phyloP scores from a whole-genome alignment of 192 early-diverging fungal genomes.

The Podila clonocystis region DNA sequence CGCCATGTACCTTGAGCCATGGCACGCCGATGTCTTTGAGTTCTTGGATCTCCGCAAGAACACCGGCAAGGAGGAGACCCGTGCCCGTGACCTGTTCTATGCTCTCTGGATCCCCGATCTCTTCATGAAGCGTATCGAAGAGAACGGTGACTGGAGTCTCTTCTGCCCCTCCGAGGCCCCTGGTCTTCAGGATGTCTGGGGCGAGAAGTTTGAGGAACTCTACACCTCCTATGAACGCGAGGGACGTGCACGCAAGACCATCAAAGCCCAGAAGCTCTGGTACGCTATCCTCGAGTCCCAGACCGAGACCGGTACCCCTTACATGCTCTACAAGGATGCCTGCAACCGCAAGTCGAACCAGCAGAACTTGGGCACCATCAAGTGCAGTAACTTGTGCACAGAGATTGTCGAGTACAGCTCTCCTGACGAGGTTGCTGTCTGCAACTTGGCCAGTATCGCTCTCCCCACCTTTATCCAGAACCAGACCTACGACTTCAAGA shows the following conservation, averaged over 20 bases:
- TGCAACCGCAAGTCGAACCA: slow-evolving; percentile 99
- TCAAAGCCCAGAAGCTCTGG: slow-evolving; percentile 99
- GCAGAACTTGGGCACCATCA: slow-evolving; percentile 99
- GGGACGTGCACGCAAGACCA: slow-evolving; percentile 86
- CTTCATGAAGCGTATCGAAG: slow-evolving; percentile 98
- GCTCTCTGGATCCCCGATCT: slow-evolving; percentile 98
- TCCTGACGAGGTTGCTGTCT: slow-evolving; percentile 97
- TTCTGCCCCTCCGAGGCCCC: slow-evolving; percentile 97
- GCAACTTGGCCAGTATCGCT: slow-evolving; percentile 95
- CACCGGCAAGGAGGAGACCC: slow-evolving; percentile 96
- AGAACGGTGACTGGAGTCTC: slow-evolving; percentile 92
- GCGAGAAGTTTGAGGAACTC: slow-evolving; percentile 89
- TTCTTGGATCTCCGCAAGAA: slow-evolving; percentile 98
- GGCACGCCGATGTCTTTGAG: slow-evolving; percentile 98
- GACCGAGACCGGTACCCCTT: slow-evolving; percentile 97
- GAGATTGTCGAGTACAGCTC: slow-evolving; percentile 97
- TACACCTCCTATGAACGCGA: slow-evolving; percentile 87
- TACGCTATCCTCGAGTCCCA: slow-evolving; percentile 95
- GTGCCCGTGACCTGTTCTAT: slow-evolving; percentile 97
- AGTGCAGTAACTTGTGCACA: slow-evolving; percentile 98
- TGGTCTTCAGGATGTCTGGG: slow-evolving; percentile 91
- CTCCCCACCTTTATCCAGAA: slow-evolving; percentile 86
- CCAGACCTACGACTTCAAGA: slow-evolving; percentile 82
- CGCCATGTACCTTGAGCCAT: slow-evolving; percentile 98
- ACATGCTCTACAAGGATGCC: slow-evolving; percentile 99